Evolutionary conservation across 73 alveolate species (phyloP).

Genomic region (Halteria grandinella): DNA sequence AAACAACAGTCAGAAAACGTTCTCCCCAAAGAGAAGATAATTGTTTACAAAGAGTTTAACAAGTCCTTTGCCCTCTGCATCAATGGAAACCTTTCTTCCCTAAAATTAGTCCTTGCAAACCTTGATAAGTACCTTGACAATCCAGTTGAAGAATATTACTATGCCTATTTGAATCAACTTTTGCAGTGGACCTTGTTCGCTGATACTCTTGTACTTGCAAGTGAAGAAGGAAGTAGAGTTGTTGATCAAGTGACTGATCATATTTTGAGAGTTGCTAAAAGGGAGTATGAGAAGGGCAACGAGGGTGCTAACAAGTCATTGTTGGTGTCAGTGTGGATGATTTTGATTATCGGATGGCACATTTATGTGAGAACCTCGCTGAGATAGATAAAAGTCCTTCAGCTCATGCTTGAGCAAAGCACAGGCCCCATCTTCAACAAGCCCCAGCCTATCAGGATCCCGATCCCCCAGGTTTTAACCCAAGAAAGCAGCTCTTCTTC

Average conservation of each 20-base stretch:
- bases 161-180: neutral
- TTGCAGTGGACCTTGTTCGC: constrained; percentile 7
- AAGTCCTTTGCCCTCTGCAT: constrained; percentile 56
- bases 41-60: constrained; percentile 39
- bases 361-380: neutral
- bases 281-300: neutral
- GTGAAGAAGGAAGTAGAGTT: neutral
- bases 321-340: constrained; percentile 57
- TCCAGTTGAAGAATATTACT: neutral
- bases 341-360: constrained; percentile 55
- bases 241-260: constrained; percentile 1
- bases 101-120: constrained; percentile 3
- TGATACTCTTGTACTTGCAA: neutral
- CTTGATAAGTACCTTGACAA: neutral
- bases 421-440: neutral
- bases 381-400: constrained; percentile 7
- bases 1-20: neutral
- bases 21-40: constrained; percentile 29
- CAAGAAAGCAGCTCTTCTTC: neutral
- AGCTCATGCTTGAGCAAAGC: neutral
- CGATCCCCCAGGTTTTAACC: neutral
- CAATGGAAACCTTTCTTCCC: constrained; percentile 50
- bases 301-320: neutral
- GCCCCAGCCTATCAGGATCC: neutral
- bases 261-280: neutral